These are phyloP conservation scores for Metroxylon sagu DNA, from an alignment of 176 grass and related monocot species.

Conservation along the genomic window DNA sequence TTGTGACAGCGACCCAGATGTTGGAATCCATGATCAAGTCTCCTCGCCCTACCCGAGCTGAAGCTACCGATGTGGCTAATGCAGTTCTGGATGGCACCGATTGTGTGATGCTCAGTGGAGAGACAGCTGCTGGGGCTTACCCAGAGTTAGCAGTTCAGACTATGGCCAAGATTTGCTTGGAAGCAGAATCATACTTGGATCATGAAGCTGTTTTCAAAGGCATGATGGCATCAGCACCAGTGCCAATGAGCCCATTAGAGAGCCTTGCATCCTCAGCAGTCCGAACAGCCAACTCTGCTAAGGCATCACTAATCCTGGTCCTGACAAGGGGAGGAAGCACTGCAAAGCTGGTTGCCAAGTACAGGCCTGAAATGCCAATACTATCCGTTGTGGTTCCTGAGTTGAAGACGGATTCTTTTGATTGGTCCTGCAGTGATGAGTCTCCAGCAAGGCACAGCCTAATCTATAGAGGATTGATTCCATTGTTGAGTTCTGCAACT, in stretches of 20 bases:
- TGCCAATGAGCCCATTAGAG: slow-evolving; percentile 70
- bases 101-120: slow-evolving; percentile 82
- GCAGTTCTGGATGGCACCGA: slow-evolving; percentile 79
- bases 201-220: slow-evolving; percentile 49
- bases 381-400: slow-evolving; percentile 49
- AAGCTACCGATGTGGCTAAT: slow-evolving; percentile 85
- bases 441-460: slow-evolving; percentile 65
- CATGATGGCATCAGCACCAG: slow-evolving; percentile 29
- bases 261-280: slow-evolving; percentile 79
- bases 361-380: slow-evolving; percentile 62
- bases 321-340: slow-evolving; percentile 74
- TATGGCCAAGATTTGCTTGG: slow-evolving; percentile 66
- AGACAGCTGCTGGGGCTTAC: slow-evolving; percentile 76
- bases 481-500: slow-evolving; percentile 45
- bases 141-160: slow-evolving; percentile 66
- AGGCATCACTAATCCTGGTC: slow-evolving; percentile 69
- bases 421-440: slow-evolving; percentile 78
- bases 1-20: slow-evolving; percentile 90
- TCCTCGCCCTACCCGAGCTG: slow-evolving; percentile 65
- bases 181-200: slow-evolving; percentile 55
- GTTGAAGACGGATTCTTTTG: slow-evolving; percentile 51
- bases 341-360: slow-evolving; percentile 70
- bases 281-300: slow-evolving; percentile 41
- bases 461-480: slow-evolving; percentile 58
- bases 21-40: slow-evolving; percentile 94